Percentiles rank a stretch among this genome's conserved stretches.
Evolutionary conservation across 1,284 basidiomycete species (phyloP).

Genomic region (Apiotrichum sp.): DNA sequence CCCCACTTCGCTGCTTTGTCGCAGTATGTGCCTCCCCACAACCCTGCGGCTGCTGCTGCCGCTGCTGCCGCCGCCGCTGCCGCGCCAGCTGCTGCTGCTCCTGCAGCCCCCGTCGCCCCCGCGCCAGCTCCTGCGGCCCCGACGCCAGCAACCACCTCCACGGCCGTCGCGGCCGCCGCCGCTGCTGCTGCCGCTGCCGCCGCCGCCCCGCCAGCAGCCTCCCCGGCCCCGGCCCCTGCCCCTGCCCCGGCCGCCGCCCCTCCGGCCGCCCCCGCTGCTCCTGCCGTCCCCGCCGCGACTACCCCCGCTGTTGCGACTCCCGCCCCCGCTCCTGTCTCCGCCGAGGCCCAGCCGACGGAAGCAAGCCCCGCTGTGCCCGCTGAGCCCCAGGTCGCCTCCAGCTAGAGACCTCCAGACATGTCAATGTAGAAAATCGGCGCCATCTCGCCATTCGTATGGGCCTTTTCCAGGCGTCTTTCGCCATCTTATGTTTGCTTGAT

Average conservation of each 20-base stretch:
- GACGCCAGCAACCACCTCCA: not conserved
- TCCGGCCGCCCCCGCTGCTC: conserved; percentile 6
- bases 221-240: conserved; percentile 11
- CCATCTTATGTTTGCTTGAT: too few relatives aligned
- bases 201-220: not conserved
- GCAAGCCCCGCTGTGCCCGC: too few relatives aligned
- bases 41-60: conserved; percentile 13
- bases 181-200: conserved; percentile 3
- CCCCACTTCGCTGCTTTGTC: conserved; percentile 15
- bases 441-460: too few relatives aligned
- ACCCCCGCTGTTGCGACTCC: conserved; percentile 9
- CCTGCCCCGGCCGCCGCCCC: conserved; percentile 9
- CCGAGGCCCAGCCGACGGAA: not conserved
- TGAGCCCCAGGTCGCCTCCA: too few relatives aligned
- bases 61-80: conserved; percentile 12
- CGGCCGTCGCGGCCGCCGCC: not conserved
- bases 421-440: too few relatives aligned
- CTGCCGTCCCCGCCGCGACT: conserved; percentile 16
- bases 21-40: conserved; percentile 14
- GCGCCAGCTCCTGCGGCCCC: conserved; percentile 16
- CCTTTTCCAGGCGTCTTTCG: too few relatives aligned
- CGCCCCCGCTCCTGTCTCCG: not conserved
- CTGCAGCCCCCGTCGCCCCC: conserved; percentile 11
- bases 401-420: too few relatives aligned
- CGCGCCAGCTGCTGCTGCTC: conserved; percentile 8